Evolutionary conservation across 495 filamentous ascomycete genomes (phyloP), one percentile per base, ranked within the genome.

Genomic region (Penicillium malachiteum): DNA sequence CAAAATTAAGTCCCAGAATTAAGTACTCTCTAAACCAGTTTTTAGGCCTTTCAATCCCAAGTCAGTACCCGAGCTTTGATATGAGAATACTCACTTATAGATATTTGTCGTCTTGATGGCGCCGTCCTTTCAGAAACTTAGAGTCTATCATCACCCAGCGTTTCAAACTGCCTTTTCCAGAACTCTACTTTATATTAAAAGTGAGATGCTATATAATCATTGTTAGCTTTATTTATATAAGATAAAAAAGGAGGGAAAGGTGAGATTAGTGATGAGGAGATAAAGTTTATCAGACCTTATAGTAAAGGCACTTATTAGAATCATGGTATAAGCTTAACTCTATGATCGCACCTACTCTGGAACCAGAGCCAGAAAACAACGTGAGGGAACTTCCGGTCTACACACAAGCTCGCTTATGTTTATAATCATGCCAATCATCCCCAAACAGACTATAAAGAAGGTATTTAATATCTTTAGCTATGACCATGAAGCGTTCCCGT

Each of bases 261-360:
- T n/a, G n/a, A n/a, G n/a, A n/a, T n/a, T n/a, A n/a, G n/a, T n/a
- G n/a, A n/a, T n/a, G n/a, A n/a, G n/a, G n/a, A n/a, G n/a, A n/a
- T n/a, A n/a, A n/a, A n/a, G n/a, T n/a, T n/a, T n/a, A n/a, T n/a
- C 42, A 56, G 58, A 68, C 58, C 59, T 32, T 55, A 42, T 68
- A 68, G 48, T 65, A 68, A 39, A 68, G 54, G 41, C 42, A 60
- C 41, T 69, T 34, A 42, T 69, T 66, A 5, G 34, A 57, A 4
- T 56, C 17, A 14, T 13, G 9, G 52, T 69, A 69, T 34, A 51
- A 14, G 51, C 60, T 69, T 21, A 52, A 66, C 42, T 66, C 54
- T 8, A 69, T 38, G 5, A 64, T 51, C 48, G 63, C 58, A 21
- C 63, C 63, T 21, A 50, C 60, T 51, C 58, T 58, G 17, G 45